These are phyloP conservation scores for Tuber magnatum DNA, from an alignment of 495 filamentous ascomycete genomes.

Conservation along the genomic window DNA sequence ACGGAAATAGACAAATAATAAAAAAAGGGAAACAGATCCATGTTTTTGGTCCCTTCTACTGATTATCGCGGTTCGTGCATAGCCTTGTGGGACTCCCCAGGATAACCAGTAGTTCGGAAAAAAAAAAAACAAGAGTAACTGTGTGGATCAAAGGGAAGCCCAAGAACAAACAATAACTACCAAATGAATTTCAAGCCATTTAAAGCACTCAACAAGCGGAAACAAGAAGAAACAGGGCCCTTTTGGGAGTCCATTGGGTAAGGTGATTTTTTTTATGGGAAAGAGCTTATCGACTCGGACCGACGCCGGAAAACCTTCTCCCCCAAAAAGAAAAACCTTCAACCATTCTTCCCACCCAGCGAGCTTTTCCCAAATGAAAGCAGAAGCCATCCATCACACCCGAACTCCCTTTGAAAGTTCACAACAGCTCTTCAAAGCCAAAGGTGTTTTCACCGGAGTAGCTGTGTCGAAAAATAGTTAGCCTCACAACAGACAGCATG, in stretches of 20 bases:
- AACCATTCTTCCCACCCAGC: neutral
- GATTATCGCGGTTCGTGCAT: neutral
- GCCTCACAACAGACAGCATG: slow-evolving; percentile 15
- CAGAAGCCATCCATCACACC: neutral
- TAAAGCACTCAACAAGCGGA: slow-evolving; percentile 21
- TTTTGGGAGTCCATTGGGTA: neutral
- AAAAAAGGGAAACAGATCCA: neutral
- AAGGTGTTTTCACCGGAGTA: slow-evolving; percentile 99
- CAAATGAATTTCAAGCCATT: slow-evolving; percentile 27
- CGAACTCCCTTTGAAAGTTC: slow-evolving; percentile 16
- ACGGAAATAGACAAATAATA: neutral
- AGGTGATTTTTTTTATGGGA: neutral
- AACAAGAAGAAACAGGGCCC: slow-evolving; percentile 17
- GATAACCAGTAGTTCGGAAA: neutral
- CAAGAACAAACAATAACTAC: slow-evolving; percentile 16
- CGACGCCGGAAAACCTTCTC: neutral
- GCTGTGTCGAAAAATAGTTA: slow-evolving; percentile 47
- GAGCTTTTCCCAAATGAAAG: neutral
- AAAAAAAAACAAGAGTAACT: slow-evolving; percentile 9
- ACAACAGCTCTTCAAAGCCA: slow-evolving; percentile 49
- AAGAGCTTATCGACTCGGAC: slow-evolving; percentile 3
- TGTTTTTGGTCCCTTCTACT: neutral
- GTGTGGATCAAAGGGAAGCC: slow-evolving; percentile 11
- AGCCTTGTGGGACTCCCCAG: neutral
- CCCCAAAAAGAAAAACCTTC: neutral